These are phyloP conservation scores for Cercospora beticola DNA, from an alignment of 2,329 filamentous ascomycete species.

Conservation along the genomic window DNA sequence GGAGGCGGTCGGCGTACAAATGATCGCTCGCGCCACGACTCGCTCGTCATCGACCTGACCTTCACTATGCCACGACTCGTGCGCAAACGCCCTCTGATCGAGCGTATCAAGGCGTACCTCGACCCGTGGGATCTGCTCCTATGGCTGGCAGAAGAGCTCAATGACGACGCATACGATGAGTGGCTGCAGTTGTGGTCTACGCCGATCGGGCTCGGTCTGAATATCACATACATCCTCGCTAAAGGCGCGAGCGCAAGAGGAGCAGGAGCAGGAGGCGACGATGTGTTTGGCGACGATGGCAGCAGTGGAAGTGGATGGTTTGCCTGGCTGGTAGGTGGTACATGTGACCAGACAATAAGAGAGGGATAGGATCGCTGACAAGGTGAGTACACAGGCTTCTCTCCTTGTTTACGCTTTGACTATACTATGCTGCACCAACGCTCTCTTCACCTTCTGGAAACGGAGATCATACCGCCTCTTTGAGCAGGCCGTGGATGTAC, in stretches of 20 bases:
- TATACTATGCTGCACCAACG: constrained; percentile 68
- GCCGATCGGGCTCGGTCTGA: constrained; percentile 72
- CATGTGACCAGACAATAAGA: not conserved
- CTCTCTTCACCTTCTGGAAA: constrained; percentile 76
- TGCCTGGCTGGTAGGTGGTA: constrained; percentile 58
- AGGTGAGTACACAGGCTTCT: constrained; percentile 40
- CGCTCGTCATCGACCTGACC: not conserved
- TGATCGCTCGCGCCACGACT: not conserved
- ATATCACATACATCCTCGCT: constrained; percentile 77
- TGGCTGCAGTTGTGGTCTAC: constrained; percentile 69
- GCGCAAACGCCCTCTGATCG: constrained; percentile 72
- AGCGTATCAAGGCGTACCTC: constrained; percentile 77
- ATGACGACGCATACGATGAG: constrained; percentile 88
- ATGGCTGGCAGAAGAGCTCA: constrained; percentile 89
- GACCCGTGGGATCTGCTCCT: constrained; percentile 88
- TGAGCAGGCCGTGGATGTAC: constrained; percentile 75
- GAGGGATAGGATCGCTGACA: not conserved
- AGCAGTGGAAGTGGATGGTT: constrained; percentile 62
- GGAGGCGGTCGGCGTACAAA: not conserved
- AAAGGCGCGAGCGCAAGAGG: constrained; percentile 59
- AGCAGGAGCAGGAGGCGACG: constrained; percentile 53
- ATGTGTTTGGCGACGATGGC: constrained; percentile 69
- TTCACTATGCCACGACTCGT: constrained; percentile 71
- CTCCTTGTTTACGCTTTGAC: constrained; percentile 70
- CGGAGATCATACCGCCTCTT: constrained; percentile 89